A percentile compares a stretch with the other conserved stretches of the same genome.
phyloP scores from a whole-genome alignment of 164 flowering plant species.

The Sextonia rubra region DNA sequence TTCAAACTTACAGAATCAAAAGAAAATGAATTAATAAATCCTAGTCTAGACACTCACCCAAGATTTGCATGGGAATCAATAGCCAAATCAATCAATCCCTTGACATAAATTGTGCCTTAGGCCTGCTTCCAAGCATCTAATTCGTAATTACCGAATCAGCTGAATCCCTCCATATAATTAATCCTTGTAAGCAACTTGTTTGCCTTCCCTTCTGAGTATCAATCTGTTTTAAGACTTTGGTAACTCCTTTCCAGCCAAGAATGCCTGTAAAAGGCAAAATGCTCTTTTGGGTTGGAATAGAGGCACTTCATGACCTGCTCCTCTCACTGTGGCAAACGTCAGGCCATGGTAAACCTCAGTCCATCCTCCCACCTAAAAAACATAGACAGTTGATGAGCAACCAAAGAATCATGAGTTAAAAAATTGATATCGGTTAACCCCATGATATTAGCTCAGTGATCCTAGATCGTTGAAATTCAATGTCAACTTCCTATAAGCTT shows the following conservation, averaged over 20 bases:
- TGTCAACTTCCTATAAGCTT: too few relatives aligned
- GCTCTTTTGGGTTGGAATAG: constrained; percentile 56
- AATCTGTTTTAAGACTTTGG: constrained; percentile 14
- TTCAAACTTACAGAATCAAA: not conserved
- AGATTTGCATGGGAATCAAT: not conserved
- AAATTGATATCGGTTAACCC: not conserved
- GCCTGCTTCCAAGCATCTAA: not conserved
- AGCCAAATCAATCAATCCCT: not conserved
- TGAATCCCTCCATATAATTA: not conserved
- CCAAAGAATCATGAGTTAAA: not conserved
- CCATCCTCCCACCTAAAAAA: constrained; percentile 80
- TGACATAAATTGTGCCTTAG: not conserved
- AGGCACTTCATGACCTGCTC: constrained; percentile 93
- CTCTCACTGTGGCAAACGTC: constrained; percentile 82
- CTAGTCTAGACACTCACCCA: not conserved
- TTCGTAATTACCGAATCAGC: not conserved
- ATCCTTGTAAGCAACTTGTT: not conserved
- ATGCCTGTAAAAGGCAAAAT: constrained; percentile 48
- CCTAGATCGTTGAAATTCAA: not conserved
- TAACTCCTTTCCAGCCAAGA: constrained; percentile 34
- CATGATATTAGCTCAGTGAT: not conserved
- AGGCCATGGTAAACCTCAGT: constrained; percentile 78
- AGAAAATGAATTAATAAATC: constrained; percentile 2
- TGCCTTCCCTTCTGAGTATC: not conserved
- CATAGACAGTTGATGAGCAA: not conserved